Conservation (phyloP, 306 rosid species). For the Cicer pinnatifidum region DNA sequence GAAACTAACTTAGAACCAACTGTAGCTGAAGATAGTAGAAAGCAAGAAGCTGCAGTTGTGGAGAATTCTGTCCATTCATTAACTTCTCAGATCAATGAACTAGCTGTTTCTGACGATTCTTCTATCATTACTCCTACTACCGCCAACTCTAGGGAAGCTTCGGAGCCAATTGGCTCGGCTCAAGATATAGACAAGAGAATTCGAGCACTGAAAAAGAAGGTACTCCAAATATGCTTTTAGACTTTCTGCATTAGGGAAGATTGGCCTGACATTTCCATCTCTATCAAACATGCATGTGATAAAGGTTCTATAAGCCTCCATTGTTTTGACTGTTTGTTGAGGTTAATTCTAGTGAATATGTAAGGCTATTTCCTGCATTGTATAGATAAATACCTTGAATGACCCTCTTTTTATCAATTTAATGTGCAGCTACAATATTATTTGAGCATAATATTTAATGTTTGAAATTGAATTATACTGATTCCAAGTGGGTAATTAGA, state of each 20-base stretch:
- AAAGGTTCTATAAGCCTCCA: not conserved
- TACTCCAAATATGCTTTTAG: slow-evolving; percentile 33
- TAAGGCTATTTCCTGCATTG: slow-evolving; percentile 30
- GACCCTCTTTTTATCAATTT: not conserved
- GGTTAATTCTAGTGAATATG: slow-evolving; percentile 15
- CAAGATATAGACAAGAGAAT: slow-evolving; percentile 80
- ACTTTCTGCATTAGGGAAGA: slow-evolving; percentile 26
- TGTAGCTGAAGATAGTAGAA: slow-evolving; percentile 46
- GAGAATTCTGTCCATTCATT: slow-evolving; percentile 51
- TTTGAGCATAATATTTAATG: not conserved
- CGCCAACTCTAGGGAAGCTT: slow-evolving; percentile 55
- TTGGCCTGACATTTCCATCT: not conserved
- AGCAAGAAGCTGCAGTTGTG: slow-evolving; percentile 43
- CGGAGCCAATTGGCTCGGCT: slow-evolving; percentile 45
- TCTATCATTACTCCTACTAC: slow-evolving; percentile 55
- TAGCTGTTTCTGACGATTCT: slow-evolving; percentile 62
- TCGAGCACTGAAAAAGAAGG: slow-evolving; percentile 89
- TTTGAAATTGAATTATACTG: not conserved
- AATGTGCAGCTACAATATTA: not conserved
- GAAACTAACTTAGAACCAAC: slow-evolving; percentile 55
- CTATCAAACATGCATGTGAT: slow-evolving; percentile 28
- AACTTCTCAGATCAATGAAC: slow-evolving; percentile 62
- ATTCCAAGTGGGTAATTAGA: slow-evolving; percentile 3
- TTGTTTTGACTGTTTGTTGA: slow-evolving; percentile 1
- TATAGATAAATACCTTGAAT: slow-evolving; percentile 8